Evolutionary conservation across 1,284 basidiomycete species (phyloP).

Genomic region (Austroboletus niveus): DNA sequence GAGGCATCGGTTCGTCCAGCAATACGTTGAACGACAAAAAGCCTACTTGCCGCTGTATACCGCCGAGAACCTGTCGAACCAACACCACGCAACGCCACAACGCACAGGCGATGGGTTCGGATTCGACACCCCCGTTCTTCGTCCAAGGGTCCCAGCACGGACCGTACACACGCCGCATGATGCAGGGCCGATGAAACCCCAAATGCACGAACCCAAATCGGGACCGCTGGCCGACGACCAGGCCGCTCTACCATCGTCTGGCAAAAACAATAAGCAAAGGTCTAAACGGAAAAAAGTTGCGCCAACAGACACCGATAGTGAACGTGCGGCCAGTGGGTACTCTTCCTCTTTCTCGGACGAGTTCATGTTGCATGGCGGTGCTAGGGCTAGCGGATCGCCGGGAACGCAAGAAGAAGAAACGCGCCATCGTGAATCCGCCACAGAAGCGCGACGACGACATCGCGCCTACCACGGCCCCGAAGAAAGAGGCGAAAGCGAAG

Average conservation of each 20-base stretch:
- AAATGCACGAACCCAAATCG: conserved; percentile 1
- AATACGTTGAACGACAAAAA: conserved; percentile 52
- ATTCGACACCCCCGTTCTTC: conserved; percentile 60
- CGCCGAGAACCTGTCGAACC: conserved; percentile 42
- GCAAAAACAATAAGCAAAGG: conserved; percentile 11
- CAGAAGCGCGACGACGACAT: conserved; percentile 18
- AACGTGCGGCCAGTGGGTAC: conserved; percentile 35
- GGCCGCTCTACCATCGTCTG: neutral
- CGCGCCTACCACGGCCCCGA: conserved; percentile 1
- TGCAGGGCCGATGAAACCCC: conserved; percentile 4
- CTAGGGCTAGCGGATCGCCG: conserved; percentile 56
- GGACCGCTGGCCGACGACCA: neutral
- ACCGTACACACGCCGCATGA: conserved; percentile 2
- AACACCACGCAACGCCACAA: conserved; percentile 5
- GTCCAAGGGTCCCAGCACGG: conserved; percentile 39
- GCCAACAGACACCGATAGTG: conserved; percentile 26
- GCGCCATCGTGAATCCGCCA: conserved; percentile 43
- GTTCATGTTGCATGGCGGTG: neutral
- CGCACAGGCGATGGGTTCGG: conserved; percentile 29
- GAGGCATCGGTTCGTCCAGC: conserved; percentile 41
- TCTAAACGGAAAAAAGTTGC: conserved; percentile 16
- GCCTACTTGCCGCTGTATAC: conserved; percentile 44
- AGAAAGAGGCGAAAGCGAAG: conserved; percentile 30
- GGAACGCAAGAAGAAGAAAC: conserved; percentile 52
- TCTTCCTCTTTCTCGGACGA: neutral